phyloP scores from a whole-genome alignment of 1,284 basidiomycete species.

The Vanrija humicola region DNA sequence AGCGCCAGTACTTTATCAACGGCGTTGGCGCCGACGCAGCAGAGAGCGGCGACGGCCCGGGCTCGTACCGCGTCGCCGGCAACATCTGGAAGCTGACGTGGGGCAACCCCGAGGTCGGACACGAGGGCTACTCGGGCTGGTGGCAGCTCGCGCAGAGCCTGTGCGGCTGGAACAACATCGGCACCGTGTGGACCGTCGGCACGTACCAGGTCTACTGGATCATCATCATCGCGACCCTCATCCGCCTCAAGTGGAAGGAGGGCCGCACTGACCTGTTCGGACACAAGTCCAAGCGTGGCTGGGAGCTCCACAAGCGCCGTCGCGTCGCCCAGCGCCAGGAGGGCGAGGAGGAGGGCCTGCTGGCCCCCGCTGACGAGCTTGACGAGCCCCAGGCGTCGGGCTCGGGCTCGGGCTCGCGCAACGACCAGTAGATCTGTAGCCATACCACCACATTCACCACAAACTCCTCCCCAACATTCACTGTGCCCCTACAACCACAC shows the following conservation, averaged over 20 bases:
- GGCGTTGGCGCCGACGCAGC: conserved; percentile 66
- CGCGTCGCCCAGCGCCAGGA: conserved; percentile 15
- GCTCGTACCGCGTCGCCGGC: conserved; percentile 68
- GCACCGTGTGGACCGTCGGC: conserved; percentile 59
- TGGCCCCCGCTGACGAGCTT: not conserved
- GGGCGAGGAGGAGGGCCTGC: conserved; percentile 22
- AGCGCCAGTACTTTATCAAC: conserved; percentile 62
- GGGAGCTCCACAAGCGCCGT: conserved; percentile 20
- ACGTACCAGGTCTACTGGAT: conserved; percentile 72
- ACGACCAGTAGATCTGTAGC: too few relatives aligned
- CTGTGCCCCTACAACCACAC: too few relatives aligned
- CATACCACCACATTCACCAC: too few relatives aligned
- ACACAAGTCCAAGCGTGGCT: conserved; percentile 18
- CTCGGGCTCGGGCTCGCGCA: not conserved
- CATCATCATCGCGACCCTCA: conserved; percentile 58
- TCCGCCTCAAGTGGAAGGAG: conserved; percentile 61
- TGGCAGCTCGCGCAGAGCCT: conserved; percentile 24
- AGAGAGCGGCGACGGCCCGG: conserved; percentile 74
- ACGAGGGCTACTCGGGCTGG: conserved; percentile 50
- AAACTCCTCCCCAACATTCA: too few relatives aligned
- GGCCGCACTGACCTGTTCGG: conserved; percentile 43
- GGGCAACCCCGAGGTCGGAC: conserved; percentile 62
- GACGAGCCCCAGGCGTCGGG: not conserved
- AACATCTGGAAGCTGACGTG: conserved; percentile 82
- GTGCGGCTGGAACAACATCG: conserved; percentile 44